Conservation (phyloP, 2,329 filamentous ascomycete genomes). For the Aspergillus sp. region DNA sequence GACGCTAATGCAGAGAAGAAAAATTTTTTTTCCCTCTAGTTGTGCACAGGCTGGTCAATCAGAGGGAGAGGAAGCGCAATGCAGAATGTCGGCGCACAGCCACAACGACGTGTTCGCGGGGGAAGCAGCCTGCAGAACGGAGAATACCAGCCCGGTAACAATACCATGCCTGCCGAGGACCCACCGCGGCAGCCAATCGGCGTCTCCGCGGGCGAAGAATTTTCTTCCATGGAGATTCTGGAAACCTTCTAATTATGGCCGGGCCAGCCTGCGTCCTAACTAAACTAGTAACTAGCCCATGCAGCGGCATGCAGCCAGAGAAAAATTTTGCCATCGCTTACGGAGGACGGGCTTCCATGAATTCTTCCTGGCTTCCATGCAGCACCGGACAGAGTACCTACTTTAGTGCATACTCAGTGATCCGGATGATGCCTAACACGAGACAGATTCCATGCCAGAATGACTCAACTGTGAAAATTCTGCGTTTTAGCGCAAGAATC, state of each 20-base stretch:
- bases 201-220: slow-evolving; percentile 7
- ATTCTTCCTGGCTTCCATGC: not conserved
- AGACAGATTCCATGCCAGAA: not conserved
- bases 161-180: not conserved
- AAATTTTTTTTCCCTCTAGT: slow-evolving; percentile 7
- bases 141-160: no score
- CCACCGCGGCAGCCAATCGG: slow-evolving; percentile 2
- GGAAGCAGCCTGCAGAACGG: no score
- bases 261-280: not conserved
- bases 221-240: slow-evolving; percentile 15
- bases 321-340: not conserved
- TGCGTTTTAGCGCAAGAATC: not conserved
- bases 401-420: not conserved
- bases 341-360: not conserved
- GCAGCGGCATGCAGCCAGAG: not conserved
- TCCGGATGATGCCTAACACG: no score
- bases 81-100: slow-evolving; percentile 2
- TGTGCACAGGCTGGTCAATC: not conserved
- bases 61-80: not conserved
- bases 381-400: not conserved
- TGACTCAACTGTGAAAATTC: slow-evolving; percentile 5
- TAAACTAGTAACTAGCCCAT: no score
- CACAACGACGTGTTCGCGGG: slow-evolving; percentile 4
- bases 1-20: slow-evolving; percentile 8
- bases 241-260: slow-evolving; percentile 21